Evolutionary conservation across 164 flowering plant genomes (phyloP).

Genomic region (Annona cherimola): DNA sequence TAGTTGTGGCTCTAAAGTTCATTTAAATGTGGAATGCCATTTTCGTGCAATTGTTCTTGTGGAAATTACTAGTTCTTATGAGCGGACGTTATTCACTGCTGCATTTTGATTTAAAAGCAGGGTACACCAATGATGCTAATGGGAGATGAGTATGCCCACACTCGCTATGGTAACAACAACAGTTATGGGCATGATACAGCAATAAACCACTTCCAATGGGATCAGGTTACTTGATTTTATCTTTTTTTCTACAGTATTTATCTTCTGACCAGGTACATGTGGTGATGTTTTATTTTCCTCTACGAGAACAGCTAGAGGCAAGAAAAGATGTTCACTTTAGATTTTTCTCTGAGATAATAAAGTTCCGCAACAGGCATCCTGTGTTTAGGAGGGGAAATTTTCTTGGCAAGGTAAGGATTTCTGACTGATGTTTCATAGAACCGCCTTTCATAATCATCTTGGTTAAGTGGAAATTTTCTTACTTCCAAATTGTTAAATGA

Average conservation of each 20-base stretch:
- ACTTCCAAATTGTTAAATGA: background rate
- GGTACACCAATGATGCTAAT: slow-evolving; percentile 98
- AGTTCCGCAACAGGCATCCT: slow-evolving; percentile 50
- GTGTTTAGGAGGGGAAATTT: slow-evolving; percentile 56
- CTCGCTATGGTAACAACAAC: slow-evolving; percentile 92
- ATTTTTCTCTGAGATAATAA: slow-evolving; percentile 81
- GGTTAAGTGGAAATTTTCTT: background rate
- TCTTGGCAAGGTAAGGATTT: slow-evolving; percentile 51
- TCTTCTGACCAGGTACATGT: background rate
- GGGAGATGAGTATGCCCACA: slow-evolving; percentile 99
- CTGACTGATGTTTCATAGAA: background rate
- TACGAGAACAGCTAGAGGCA: slow-evolving; percentile 50
- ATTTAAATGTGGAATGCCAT: background rate
- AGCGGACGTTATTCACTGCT: background rate
- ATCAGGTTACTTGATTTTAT: slow-evolving; percentile 33
- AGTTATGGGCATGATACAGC: slow-evolving; percentile 92
- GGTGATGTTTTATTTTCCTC: slow-evolving; percentile 6
- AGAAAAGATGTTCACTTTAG: slow-evolving; percentile 56
- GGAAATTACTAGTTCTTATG: background rate
- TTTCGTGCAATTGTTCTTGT: background rate
- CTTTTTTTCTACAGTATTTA: background rate
- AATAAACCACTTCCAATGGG: slow-evolving; percentile 86
- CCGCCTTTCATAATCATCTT: background rate
- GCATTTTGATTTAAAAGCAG: slow-evolving; percentile 26
- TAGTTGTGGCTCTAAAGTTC: background rate